phyloP scores from a whole-genome alignment of 257 asterid species.

The Solanum chmielewskii region DNA sequence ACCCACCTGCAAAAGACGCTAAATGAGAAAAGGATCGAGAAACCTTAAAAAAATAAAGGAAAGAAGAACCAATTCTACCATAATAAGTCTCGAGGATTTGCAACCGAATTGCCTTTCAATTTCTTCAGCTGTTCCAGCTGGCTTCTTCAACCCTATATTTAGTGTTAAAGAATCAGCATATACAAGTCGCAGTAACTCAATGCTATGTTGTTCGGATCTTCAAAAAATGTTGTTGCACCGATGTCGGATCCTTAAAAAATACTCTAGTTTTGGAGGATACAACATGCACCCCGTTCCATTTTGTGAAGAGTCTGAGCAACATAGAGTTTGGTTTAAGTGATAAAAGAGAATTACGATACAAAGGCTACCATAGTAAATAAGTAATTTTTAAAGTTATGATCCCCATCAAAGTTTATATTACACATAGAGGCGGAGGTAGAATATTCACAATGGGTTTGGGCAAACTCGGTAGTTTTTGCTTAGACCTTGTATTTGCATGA shows the following conservation, averaged over 20 bases:
- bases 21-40: neutral
- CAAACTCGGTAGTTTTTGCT: neutral
- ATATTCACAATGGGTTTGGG: neutral
- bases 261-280: neutral
- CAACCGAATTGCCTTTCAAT: slow-evolving; percentile 74
- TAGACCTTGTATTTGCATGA: neutral
- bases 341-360: neutral
- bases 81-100: slow-evolving; percentile 67
- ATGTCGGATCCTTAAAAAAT: neutral
- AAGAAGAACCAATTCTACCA: slow-evolving; percentile 29
- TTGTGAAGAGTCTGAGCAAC: neutral
- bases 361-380: neutral
- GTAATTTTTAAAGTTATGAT: neutral
- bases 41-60: neutral
- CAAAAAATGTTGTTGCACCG: neutral
- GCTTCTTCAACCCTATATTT: slow-evolving; percentile 64
- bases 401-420: neutral
- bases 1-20: slow-evolving; percentile 55
- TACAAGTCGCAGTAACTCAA: neutral
- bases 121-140: slow-evolving; percentile 92
- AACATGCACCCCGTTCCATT: neutral
- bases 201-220: neutral
- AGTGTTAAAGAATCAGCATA: neutral
- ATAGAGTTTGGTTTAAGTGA: neutral
- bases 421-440: neutral